Evolutionary conservation across 2,329 filamentous ascomycete genomes (phyloP).

Genomic region (Colletotrichum karsti): DNA sequence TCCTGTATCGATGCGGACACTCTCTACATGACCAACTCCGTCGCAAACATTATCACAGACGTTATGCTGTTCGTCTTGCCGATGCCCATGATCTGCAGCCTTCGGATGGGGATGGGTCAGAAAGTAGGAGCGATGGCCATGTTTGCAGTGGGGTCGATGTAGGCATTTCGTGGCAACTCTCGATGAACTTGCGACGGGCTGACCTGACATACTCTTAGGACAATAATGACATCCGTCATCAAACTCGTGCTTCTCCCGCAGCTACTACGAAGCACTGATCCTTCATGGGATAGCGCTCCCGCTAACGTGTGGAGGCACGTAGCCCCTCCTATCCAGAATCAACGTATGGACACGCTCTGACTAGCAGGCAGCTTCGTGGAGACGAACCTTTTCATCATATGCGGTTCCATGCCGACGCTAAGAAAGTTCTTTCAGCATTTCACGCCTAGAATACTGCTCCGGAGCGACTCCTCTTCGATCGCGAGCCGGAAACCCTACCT

Average conservation of each 20-base stretch:
- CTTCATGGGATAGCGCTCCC: constrained; percentile 23
- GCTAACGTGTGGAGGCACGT: constrained; percentile 27
- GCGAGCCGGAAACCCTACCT: not conserved
- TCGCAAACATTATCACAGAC: constrained; percentile 57
- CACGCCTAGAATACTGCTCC: constrained; percentile 37
- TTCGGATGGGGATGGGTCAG: constrained; percentile 54
- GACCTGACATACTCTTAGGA: not conserved
- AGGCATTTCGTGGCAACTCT: not conserved
- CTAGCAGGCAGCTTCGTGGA: constrained; percentile 40
- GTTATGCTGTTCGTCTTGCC: constrained; percentile 55
- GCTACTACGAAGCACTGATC: constrained; percentile 8
- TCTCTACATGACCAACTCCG: constrained; percentile 58
- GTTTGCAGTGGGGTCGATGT: constrained; percentile 51
- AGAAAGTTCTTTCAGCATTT: constrained; percentile 48
- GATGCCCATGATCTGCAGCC: constrained; percentile 51
- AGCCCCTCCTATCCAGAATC: fast-evolving
- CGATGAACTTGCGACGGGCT: not conserved
- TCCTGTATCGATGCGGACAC: constrained; percentile 54
- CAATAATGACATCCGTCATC: constrained; percentile 18
- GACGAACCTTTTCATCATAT: constrained; percentile 49
- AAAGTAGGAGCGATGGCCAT: constrained; percentile 54
- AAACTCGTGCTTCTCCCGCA: constrained; percentile 12
- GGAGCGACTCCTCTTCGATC: constrained; percentile 28
- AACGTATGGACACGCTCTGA: not conserved
- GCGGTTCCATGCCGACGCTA: constrained; percentile 48